phyloP scores from a whole-genome alignment of 345 rosid genomes.

The Lumnitzera littorea region DNA sequence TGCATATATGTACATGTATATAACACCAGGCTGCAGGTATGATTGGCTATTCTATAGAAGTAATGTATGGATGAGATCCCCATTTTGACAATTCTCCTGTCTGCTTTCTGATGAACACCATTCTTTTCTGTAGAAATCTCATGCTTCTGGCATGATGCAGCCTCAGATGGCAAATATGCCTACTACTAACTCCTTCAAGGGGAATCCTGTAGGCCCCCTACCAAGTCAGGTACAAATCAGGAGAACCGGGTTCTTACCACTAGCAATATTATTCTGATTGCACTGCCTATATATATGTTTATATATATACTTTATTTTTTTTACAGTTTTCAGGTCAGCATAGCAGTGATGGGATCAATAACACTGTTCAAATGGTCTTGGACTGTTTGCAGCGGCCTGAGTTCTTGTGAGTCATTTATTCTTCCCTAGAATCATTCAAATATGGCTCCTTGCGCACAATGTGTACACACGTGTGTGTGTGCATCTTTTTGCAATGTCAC shows the following conservation, averaged over 20 bases:
- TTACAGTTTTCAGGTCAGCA: conserved; percentile 39
- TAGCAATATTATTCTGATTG: too few relatives aligned
- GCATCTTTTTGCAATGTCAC: too few relatives aligned
- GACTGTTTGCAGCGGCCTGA: conserved; percentile 51
- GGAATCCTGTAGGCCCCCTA: conserved; percentile 30
- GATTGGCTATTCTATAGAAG: neutral
- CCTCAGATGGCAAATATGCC: conserved; percentile 49
- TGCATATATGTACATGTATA: conserved; percentile 80
- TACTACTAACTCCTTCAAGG: conserved; percentile 31
- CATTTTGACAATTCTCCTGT: neutral
- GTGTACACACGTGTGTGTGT: neutral
- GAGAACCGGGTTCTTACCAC: neutral
- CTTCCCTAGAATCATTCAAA: neutral
- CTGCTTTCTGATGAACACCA: neutral
- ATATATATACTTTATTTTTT: conserved; percentile 7
- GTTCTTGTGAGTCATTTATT: conserved; percentile 47
- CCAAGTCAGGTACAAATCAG: conserved; percentile 47
- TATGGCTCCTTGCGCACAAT: neutral
- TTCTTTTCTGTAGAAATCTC: conserved; percentile 15
- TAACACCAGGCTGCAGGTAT: conserved; percentile 75
- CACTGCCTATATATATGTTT: neutral
- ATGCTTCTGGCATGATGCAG: conserved; percentile 40
- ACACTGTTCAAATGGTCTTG: conserved; percentile 37
- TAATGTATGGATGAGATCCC: too few relatives aligned
- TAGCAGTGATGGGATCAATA: conserved; percentile 29